Evolutionary conservation across 768 basidiomycete genomes (phyloP), one percentile per base, ranked within the genome.

Genomic region (Auriscalpium orientale): DNA sequence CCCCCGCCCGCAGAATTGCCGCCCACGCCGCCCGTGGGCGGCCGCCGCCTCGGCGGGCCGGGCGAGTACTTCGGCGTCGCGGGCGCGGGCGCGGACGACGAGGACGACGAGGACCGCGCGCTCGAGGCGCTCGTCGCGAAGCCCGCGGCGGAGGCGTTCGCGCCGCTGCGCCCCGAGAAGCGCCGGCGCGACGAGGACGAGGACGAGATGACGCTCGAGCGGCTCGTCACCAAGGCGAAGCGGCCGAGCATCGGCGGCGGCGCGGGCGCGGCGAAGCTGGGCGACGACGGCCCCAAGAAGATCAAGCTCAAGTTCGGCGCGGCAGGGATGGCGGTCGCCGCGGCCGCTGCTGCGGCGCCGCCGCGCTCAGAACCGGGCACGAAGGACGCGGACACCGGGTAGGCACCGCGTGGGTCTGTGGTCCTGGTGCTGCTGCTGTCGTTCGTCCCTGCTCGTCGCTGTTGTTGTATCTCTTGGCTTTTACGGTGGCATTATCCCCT

Each of bases 311-410:
- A 81, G 70, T 76, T 90, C 57, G 82, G 83, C 18, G 66, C 74
- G 15, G 70, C 74, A n/a, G 74, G 73, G 18, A 63, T 76, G 49
- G 71, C 72, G 9, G 70, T 61, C 11, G 64, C 67, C 21, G 51
- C 59, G 40, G 62, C 67, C 34, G 57, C 72, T 46, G 68, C 74
- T 28, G 28, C 28, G 51, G 61, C 69, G n/a, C 64, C 77, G 22
- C 60, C 73, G 11, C 75, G 81, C 66, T 81, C 87, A 82, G 79
- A 83, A 77, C 69, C 77, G 58, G 77, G 80, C 65, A 75, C 78
- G 56, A 89, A 89, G 71, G 85, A 89, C 62, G 86, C 83, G 53
- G 87, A 89, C 67, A 86, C 80, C 45, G 87, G 87, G 59, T 89
- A 76, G 69, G 55, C 15, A 4, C 9, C 13, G 49, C 7, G 38